Evolutionary conservation across 2,329 filamentous ascomycete species (phyloP), one percentile per base, ranked within the genome.

Genomic region (Aspergillus aculeatinus): DNA sequence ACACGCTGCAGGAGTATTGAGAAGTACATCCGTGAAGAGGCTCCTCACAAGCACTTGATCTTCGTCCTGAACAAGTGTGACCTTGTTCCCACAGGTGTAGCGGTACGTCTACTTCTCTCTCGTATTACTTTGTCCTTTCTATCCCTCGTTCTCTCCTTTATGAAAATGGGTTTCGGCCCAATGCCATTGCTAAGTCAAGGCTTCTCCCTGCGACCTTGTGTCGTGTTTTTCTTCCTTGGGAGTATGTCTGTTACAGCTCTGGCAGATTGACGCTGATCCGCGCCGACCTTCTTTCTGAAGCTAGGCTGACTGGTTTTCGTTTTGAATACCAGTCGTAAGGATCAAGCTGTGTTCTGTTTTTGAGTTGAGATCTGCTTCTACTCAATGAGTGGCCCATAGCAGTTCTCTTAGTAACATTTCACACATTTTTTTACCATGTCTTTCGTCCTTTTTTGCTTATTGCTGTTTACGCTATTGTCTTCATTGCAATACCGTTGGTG

Each of bases 361-460:
- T 92, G 94, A 98, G 95, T 98, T 97, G 95, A 98, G 89, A 82
- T 82, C 86, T 87, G 85, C 85, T 86, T 85, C 85, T 83, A 80
- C 85, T 81, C 75, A 76, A 74, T 73, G 73, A 83, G 83, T 80
- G 77, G 80, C 79, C 79, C 80, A 72, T 93, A 87, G 89, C 86
- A 86, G 85, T 85, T 83, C 90, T 98, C 95, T 96, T 99, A 99
- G 95, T 98, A 89, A 91, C 89, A 91, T 90, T 89, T 89, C 93
- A 94, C 85, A 99, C 89, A 93, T 87, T 55, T 35, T 55, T 9
- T 54, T 63, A 57, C 56, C 56, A 19, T 67, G 64, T 63, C 58
- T 79, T 59, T 79, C 61, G 70, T 72, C 27, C 27, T 29, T 29
- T 65, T 65, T 59, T 44, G 56, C 25, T 61, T 35, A 53, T 63